Evolutionary conservation across 306 rosid species (phyloP).

Genomic region (Heteromeles arbutifolia): DNA sequence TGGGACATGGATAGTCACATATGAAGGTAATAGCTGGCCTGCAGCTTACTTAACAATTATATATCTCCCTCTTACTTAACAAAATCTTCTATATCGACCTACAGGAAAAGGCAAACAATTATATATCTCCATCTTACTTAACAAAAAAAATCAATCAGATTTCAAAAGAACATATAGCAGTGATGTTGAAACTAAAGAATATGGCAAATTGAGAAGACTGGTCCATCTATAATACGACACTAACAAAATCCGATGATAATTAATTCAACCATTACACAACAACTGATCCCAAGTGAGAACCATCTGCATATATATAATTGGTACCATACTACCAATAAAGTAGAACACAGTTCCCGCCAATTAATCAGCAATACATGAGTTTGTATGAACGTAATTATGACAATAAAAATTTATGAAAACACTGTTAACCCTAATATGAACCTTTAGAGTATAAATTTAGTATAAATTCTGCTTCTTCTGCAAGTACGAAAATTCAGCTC

Average conservation of each 20-base stretch:
- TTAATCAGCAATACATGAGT: background rate
- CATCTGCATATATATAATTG: background rate
- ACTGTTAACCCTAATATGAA: background rate
- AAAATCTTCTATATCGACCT: conserved; percentile 87
- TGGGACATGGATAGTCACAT: background rate
- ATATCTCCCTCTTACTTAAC: no score
- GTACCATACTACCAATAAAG: background rate
- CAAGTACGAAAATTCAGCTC: no score
- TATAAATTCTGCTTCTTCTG: no score
- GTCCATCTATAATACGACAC: background rate
- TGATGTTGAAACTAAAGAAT: background rate
- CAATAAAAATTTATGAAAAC: background rate
- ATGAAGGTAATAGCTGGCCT: background rate
- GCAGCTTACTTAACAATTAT: conserved; percentile 34
- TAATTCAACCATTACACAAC: background rate
- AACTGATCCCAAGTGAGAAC: background rate
- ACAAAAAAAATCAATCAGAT: background rate
- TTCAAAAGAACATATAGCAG: background rate
- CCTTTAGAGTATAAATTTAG: background rate
- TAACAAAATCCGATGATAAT: background rate
- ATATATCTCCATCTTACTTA: conserved; percentile 1
- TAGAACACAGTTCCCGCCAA: background rate
- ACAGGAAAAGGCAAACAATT: conserved; percentile 18
- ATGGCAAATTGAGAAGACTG: background rate
- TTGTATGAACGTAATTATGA: background rate